Percentiles rank a stretch among this genome's conserved stretches.
phyloP scores from a whole-genome alignment of 1,284 basidiomycete species.

The Trametes versicolor region DNA sequence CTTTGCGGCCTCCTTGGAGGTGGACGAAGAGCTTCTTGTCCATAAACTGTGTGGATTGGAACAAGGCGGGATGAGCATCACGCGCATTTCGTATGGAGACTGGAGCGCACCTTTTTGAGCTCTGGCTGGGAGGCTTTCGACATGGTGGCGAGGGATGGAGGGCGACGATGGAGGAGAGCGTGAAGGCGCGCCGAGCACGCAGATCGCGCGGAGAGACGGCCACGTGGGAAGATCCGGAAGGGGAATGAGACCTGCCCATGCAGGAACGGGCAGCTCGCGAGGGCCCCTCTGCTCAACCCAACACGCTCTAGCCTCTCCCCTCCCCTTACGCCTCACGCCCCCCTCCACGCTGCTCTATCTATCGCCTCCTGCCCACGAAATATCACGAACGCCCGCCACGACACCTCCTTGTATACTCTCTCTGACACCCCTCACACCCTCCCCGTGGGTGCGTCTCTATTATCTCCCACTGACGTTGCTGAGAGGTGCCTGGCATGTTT shows the following conservation, averaged over 20 bases:
- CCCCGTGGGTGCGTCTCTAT: slow-evolving; percentile 25
- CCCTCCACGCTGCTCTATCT: slow-evolving; percentile 32
- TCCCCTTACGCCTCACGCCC: slow-evolving; percentile 31
- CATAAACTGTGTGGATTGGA: slow-evolving; percentile 80
- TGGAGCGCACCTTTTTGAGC: slow-evolving; percentile 82
- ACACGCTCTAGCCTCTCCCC: slow-evolving; percentile 26
- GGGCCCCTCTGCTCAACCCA: slow-evolving; percentile 26
- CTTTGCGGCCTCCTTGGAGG: slow-evolving; percentile 95
- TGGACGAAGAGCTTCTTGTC: slow-evolving; percentile 97
- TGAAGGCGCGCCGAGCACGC: slow-evolving; percentile 14
- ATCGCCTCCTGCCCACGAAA: slow-evolving; percentile 21
- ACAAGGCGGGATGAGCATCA: slow-evolving; percentile 4
- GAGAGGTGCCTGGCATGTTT: slow-evolving; percentile 18
- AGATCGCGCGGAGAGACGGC: slow-evolving; percentile 24
- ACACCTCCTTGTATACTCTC: slow-evolving; percentile 6
- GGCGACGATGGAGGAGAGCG: slow-evolving; percentile 20
- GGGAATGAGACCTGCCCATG: slow-evolving; percentile 20
- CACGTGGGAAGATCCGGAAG: slow-evolving; percentile 32
- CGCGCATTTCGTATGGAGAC: not conserved
- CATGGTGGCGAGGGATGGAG: slow-evolving; percentile 58
- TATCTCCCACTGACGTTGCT: slow-evolving; percentile 17
- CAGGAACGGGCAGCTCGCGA: slow-evolving; percentile 26
- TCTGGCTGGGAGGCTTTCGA: slow-evolving; percentile 94
- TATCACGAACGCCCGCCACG: slow-evolving; percentile 18
- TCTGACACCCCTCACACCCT: slow-evolving; percentile 4